Base-by-base conservation (phyloP, 2,329 filamentous ascomycete genomes). In the Exophiala oligosperma region DNA sequence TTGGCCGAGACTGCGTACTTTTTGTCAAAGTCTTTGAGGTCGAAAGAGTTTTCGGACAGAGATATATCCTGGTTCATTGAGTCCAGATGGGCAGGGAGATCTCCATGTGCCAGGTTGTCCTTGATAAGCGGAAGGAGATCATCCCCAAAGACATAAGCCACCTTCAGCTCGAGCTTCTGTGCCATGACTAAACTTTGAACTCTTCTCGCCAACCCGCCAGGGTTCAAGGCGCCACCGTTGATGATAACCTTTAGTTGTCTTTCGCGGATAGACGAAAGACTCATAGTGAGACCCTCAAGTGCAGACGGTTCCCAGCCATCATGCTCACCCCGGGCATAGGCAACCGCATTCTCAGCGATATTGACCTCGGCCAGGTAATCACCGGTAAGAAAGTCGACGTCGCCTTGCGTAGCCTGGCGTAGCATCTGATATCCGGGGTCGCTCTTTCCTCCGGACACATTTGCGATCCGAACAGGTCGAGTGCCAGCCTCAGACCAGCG, bases 221-320 rank as follows among this genome's bases (percentile, higher is more conserved):
- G 83, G 57, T 85, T 81, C 14, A 81, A 73, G 2, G 78, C 81
- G 0, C 84, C 83, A 2, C 83, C 83, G 63, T 85, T 84, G 56
- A 84, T 72, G 37, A 83, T 73, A 11, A 85, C 72, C 59, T 81
- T 82, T 70, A 84, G 84, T 0, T 73, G 66, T 59, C 81, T 78
- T 49, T 78, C 70, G 1, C 74, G 69, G 60, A 81, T 72, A 4
- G 80, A 66, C 3, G 77, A 70, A 2, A 84, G 73, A 1, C 73
- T 75, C 64, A 77, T 67, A 60, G 75, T 68, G 26, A 81, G 69
- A 1, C 77, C 78, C 55, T 80, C 76, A 79, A 78, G 79, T 48
- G 79, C 74, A 32, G 76, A 79, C 37, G 74, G 72, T 56, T 79
- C 76, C 63, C 72, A 80, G 0, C 77, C 77, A 1, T 73, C 67